phyloP scores from a whole-genome alignment of 179 eudicot genomes.

The Beta lomatogona region DNA sequence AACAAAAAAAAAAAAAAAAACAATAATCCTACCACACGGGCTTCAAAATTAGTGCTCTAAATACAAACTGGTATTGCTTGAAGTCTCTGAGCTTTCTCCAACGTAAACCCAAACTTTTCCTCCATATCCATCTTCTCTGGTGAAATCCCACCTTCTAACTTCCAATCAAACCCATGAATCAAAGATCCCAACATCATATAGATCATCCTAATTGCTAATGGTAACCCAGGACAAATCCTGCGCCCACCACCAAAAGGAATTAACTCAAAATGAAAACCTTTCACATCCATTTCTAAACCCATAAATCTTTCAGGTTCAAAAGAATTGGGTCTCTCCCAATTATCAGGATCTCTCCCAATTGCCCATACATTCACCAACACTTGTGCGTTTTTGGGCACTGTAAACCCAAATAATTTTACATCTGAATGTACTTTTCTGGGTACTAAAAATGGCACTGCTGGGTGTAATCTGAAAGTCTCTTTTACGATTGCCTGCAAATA shows the following conservation, averaged over 20 bases:
- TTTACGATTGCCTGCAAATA: constrained; percentile 48
- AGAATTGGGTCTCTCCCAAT: constrained; percentile 29
- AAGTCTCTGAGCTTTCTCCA: constrained; percentile 21
- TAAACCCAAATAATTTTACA: constrained; percentile 26
- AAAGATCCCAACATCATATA: constrained; percentile 11
- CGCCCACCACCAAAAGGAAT: constrained; percentile 37
- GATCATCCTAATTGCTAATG: constrained; percentile 11
- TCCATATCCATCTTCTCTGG: constrained; percentile 16
- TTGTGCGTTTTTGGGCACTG: constrained; percentile 37
- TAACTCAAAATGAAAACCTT: constrained; percentile 39
- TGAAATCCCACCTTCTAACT: constrained; percentile 12
- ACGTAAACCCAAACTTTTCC: constrained; percentile 14
- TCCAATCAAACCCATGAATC: constrained; percentile 28
- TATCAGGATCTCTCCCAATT: constrained; percentile 38
- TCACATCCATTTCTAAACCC: constrained; percentile 33
- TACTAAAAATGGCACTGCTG: constrained; percentile 42
- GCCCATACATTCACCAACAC: constrained; percentile 45
- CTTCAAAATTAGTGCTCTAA: no score
- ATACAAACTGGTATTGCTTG: constrained; percentile 13
- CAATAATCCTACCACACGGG: no score
- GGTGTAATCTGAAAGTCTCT: constrained; percentile 51
- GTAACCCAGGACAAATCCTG: constrained; percentile 21
- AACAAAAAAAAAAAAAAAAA: no score
- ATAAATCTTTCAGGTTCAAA: constrained; percentile 43
- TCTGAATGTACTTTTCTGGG: constrained; percentile 42